Evolutionary conservation across 2,329 filamentous ascomycete genomes (phyloP), one percentile per base, ranked within the genome.

Genomic region (Aureobasidium sp.): DNA sequence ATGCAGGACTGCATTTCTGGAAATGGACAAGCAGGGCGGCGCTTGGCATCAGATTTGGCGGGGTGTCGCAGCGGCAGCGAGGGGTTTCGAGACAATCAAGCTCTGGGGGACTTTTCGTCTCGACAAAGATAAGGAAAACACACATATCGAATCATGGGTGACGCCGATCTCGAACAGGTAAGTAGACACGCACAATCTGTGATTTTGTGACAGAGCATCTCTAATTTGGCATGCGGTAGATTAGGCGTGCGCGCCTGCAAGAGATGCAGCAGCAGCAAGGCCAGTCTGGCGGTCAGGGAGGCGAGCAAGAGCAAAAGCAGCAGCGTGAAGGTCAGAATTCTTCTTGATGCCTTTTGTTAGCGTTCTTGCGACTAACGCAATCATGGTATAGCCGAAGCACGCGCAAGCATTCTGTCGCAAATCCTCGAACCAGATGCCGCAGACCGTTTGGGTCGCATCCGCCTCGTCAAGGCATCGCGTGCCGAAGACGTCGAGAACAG

Each of bases 341-440:
- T 2, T 5, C 8, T 42, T 10, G 17, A 9, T 9, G 15, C 2
- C 3, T n/a, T 7, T 23, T 13, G 34, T 32, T 37, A 5, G 3
- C 1, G 17, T 23, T 20, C 8, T 9, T 15, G 5, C 8, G 10
- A 47, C 55, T 48, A 15, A 59, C 34, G 17, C 23, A 17, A 51
- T 10, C 12, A 5, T 13, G 68, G 66, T 46, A 77, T 84, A 79
- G 82, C 84, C 66, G 89, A 93, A 74, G 87, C 88, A 42, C 88
- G 91, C 64, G 80, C 86, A 70, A 82, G 84, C 64, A 88, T 97
- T 69, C 87, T 99, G 65, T 84, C 84, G 69, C 94, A 97, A 77
- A 97, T 99, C 79, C 90, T 99, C 65, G 87, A 92, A 70, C 94
- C 94, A 67, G 91, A 93, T 72, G 94, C 94, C 20, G 89, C 91